Evolutionary conservation across 495 filamentous ascomycete species (phyloP).

Genomic region (Trichocladium antarcticum): DNA sequence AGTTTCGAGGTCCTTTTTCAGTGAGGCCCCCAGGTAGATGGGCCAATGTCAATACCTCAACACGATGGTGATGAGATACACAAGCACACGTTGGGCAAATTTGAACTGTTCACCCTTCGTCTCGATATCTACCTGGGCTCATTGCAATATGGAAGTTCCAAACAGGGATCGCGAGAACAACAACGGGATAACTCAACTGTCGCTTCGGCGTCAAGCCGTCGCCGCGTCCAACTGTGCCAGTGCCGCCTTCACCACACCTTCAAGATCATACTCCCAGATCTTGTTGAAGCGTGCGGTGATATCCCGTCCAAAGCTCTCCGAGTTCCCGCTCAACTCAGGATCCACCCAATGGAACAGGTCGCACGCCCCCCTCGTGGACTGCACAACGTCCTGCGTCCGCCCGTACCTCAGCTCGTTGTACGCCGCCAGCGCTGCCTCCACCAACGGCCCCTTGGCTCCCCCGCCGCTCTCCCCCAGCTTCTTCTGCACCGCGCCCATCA

Average conservation of each 20-base stretch:
- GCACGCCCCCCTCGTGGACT: slow-evolving; percentile 26
- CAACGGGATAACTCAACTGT: too few relatives aligned
- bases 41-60: too few relatives aligned
- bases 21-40: too few relatives aligned
- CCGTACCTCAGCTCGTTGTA: slow-evolving; percentile 31
- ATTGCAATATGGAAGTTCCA: too few relatives aligned
- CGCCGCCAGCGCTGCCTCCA: slow-evolving; percentile 25
- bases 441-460: slow-evolving; percentile 4
- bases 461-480: background rate
- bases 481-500: slow-evolving; percentile 25
- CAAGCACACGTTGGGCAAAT: too few relatives aligned
- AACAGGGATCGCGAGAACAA: too few relatives aligned
- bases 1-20: too few relatives aligned
- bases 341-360: slow-evolving; percentile 35
- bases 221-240: background rate
- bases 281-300: slow-evolving; percentile 24
- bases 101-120: too few relatives aligned
- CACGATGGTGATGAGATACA: too few relatives aligned
- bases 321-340: slow-evolving; percentile 19
- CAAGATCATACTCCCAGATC: slow-evolving; percentile 35
- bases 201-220: too few relatives aligned
- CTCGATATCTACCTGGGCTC: too few relatives aligned
- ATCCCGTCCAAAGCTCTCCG: slow-evolving; percentile 21
- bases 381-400: slow-evolving; percentile 17
- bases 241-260: slow-evolving; percentile 22